Base-by-base conservation (phyloP, 108 stramenopile species). In the Cafeteria roenbergensis region DNA sequence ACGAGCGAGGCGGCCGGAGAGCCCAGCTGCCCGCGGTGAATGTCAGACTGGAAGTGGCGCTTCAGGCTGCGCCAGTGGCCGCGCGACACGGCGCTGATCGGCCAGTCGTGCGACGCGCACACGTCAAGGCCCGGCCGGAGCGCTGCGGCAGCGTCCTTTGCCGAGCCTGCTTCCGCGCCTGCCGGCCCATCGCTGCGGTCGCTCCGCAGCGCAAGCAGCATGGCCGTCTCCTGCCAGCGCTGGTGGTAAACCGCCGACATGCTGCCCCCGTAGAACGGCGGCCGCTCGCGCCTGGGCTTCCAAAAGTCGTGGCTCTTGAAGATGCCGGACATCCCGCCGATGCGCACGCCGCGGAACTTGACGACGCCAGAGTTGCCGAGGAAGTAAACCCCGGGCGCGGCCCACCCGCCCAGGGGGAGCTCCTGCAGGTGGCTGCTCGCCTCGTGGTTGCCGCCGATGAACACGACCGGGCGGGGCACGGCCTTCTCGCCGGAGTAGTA, bases 371-470 rank as follows among this genome's bases (percentile, higher is more conserved):
- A 88, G 20, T 84, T 84, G 20, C 90, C 97, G 33, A 99, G 38
- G 71, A 91, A 99, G 75, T 93, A 99, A 33, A 99, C 95, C 53
- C 96, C 95, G 1, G 95, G 94, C 9, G 98, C 98, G 0, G 91
- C 90, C 90, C 91, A 99, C 2, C 98, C 98, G 12, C 98, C 98
- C 71, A 95, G 94, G 66, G 85, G 79, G 53, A 97, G 75, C 70
- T 92, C 91, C 59, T 91, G 87, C 28, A 99, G 72, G 29, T 90
- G 78, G 60, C 88, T 86, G 17, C 88, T 89, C 28, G 94, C 91
- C 71, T 99, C 98, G 74, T 99, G 98, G 82, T 99, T 99, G 0
- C 98, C 98, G 32, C 94, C 95, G 62, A 99, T 87, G 76, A 97
- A 90, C 3, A 99, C 69, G 3, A 94, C 96, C 32, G 87, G 71